Base-by-base conservation (phyloP, 768 basidiomycete genomes). In the Podaxis sp. region DNA sequence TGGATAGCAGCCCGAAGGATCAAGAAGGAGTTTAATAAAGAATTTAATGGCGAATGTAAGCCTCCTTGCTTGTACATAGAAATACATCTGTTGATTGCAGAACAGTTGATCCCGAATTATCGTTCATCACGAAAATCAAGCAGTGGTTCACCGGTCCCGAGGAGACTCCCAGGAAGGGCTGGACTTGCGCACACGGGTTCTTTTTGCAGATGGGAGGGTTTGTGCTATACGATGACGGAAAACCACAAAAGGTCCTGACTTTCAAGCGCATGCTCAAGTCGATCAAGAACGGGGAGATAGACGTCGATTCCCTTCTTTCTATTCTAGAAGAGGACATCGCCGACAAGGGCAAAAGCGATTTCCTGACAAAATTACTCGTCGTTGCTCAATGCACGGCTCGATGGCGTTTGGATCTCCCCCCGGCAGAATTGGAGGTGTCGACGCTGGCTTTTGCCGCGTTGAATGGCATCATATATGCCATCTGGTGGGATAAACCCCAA, bases 401-500 rank as follows among this genome's bases (percentile, higher is more conserved):
- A 8, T 55, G 36, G 53, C 3, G 22, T 28, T 4, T 17, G 9
- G 4, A 11, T 15, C 42, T 58, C 15, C 42, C 57, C 1, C 7
- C 48, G 9, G 39, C 42, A 15, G 57, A 58, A 6, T 28, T 61
- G 2, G 60, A 61, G 39, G 39, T 61, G 7, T 7, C 55, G 46
- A 53, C 60, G 0, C 24, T 61, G 24, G 60, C 52, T 28, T 54
- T 61, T 33, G 60, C 60, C 12, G 60, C 15, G 6, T 17, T 61
- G 46, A 61, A 61, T 17, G 39, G 6, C 5, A 28, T 54, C 4
- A 44, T 44, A 5, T 61, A 61, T 3, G 1, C 2, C n/a, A 17
- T 46, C 15, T 61, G 60, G 60, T 61, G 52, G 60, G 12, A 53
- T 6, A 61, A 61, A 28, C 60, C 60, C 7, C 60, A 54, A 48